A percentile compares a stretch with the other conserved stretches of the same genome.
phyloP scores from a whole-genome alignment of 2,329 filamentous ascomycete species.

The Graphium sp. region DNA sequence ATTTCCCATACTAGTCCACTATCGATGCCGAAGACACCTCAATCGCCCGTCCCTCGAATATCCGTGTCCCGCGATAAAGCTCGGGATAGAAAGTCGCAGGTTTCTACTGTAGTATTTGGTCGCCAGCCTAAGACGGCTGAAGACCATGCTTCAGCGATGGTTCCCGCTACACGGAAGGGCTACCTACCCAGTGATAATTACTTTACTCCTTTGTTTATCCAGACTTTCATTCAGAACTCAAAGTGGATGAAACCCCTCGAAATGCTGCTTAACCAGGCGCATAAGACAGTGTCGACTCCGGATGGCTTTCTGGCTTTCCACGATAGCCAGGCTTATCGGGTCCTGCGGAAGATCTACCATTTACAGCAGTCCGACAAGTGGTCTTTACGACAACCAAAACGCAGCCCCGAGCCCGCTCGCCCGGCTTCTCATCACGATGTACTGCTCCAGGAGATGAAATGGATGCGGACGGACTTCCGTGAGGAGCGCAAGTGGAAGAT shows the following conservation, averaged over 20 bases:
- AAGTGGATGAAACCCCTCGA: constrained; percentile 48
- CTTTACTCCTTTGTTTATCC: constrained; percentile 44
- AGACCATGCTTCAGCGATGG: constrained; percentile 28
- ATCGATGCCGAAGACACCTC: no score
- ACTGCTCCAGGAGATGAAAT: constrained; percentile 80
- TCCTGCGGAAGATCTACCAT: constrained; percentile 74
- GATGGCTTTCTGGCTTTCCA: constrained; percentile 72
- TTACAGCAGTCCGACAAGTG: constrained; percentile 84
- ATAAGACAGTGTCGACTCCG: constrained; percentile 77
- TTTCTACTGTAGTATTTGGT: constrained; percentile 64
- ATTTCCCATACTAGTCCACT: not conserved
- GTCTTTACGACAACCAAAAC: constrained; percentile 79
- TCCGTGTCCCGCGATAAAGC: constrained; percentile 3
- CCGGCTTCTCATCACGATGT: constrained; percentile 73
- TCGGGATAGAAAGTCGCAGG: constrained; percentile 40
- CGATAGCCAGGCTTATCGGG: constrained; percentile 75
- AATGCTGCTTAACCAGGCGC: constrained; percentile 62
- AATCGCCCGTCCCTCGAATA: no score
- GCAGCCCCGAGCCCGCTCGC: constrained; percentile 63
- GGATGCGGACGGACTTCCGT: constrained; percentile 93
- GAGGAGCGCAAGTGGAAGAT: constrained; percentile 93
- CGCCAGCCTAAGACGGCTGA: constrained; percentile 38
- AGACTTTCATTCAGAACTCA: constrained; percentile 35
- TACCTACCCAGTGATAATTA: constrained; percentile 40
- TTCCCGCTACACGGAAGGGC: constrained; percentile 21